phyloP scores from a whole-genome alignment of 2,329 filamentous ascomycete species.

The Arthrobotrys musiformis region DNA sequence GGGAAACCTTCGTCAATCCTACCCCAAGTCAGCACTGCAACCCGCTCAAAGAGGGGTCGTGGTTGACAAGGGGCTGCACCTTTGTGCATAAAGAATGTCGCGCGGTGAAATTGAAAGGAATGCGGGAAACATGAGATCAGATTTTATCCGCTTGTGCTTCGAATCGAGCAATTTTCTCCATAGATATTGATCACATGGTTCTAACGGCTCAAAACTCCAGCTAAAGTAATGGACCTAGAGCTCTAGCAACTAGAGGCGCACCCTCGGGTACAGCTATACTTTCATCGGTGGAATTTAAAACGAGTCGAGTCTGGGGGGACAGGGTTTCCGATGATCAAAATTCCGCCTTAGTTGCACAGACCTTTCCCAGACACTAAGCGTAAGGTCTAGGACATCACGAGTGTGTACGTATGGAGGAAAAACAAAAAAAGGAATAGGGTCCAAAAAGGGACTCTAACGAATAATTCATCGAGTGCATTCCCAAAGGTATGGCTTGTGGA shows the following conservation, averaged over 20 bases:
- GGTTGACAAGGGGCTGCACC: slow-evolving; percentile 17
- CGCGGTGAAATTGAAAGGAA: slow-evolving; percentile 52
- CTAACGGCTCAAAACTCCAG: slow-evolving; percentile 25
- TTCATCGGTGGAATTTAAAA: slow-evolving; percentile 50
- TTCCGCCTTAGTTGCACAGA: slow-evolving; percentile 45
- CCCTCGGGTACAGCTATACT: slow-evolving; percentile 15
- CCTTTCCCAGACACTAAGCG: slow-evolving; percentile 29
- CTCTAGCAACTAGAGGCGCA: too few species aligned
- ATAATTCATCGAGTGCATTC: background rate
- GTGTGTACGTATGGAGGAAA: background rate
- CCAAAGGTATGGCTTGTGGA: slow-evolving; percentile 1
- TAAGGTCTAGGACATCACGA: background rate
- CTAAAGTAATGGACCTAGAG: background rate
- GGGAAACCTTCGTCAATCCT: slow-evolving; percentile 41
- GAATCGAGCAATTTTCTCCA: slow-evolving; percentile 40
- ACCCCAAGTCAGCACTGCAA: slow-evolving; percentile 28
- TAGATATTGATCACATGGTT: slow-evolving; percentile 44
- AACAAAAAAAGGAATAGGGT: background rate
- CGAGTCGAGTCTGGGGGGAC: slow-evolving; percentile 38
- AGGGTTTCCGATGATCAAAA: slow-evolving; percentile 33
- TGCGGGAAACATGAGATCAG: slow-evolving; percentile 38
- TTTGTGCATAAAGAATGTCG: slow-evolving; percentile 35
- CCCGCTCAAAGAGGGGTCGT: slow-evolving; percentile 26
- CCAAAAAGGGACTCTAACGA: background rate
- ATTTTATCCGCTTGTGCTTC: slow-evolving; percentile 53